Conservation (phyloP, 257 asterid genomes). For the Mitragyna speciosa region DNA sequence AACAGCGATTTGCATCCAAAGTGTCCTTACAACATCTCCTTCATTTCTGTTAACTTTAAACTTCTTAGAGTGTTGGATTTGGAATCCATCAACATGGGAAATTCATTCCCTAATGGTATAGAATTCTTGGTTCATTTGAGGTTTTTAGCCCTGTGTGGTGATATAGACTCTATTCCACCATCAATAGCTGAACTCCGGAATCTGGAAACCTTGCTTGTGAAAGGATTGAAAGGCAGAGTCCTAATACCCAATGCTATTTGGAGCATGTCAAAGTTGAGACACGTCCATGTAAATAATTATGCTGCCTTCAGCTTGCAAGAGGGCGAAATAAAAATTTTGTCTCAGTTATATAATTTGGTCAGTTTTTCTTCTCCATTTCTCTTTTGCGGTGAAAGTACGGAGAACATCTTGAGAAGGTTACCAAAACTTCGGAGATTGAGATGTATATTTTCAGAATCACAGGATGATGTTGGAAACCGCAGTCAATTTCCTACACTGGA, state of each 20-base stretch:
- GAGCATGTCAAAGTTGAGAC: slow-evolving; percentile 14
- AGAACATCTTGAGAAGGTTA: neutral
- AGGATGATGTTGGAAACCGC: too few relatives aligned
- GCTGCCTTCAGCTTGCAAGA: slow-evolving; percentile 3
- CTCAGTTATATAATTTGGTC: neutral
- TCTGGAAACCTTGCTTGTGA: slow-evolving; percentile 7
- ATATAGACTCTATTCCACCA: neutral
- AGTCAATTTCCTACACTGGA: too few relatives aligned
- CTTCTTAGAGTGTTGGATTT: too few relatives aligned
- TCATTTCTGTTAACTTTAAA: too few relatives aligned
- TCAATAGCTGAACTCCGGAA: neutral
- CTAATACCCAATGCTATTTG: slow-evolving; percentile 12
- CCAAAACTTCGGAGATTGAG: neutral
- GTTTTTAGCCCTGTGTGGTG: slow-evolving; percentile 8
- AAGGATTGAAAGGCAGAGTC: slow-evolving; percentile 9
- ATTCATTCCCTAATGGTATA: slow-evolving; percentile 8
- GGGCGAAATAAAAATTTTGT: neutral
- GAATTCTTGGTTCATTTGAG: too few relatives aligned
- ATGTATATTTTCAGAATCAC: neutral
- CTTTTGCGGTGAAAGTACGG: neutral
- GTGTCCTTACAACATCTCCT: too few relatives aligned
- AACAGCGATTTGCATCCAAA: neutral
- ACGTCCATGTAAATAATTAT: neutral
- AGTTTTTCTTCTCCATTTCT: too few relatives aligned
- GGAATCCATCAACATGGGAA: too few relatives aligned